Evolutionary conservation across 306 rosid species (phyloP).

Genomic region (Cicer yamashitae): DNA sequence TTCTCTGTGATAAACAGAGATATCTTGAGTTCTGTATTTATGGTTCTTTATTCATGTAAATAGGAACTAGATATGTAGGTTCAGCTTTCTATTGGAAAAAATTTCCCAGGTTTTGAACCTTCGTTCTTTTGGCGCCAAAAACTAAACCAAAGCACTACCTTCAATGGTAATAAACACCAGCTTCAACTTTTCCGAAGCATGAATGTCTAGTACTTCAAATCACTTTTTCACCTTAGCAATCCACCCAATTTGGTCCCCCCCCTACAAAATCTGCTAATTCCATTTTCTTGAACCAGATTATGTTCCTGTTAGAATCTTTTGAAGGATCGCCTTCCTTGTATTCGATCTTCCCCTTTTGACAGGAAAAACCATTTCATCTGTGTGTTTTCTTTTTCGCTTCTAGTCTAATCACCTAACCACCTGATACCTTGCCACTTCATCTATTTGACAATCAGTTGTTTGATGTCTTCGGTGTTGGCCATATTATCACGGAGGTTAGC

Average conservation of each 20-base stretch:
- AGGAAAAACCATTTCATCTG: background rate
- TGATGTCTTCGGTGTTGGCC: background rate
- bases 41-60: slow-evolving; percentile 2
- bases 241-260: background rate
- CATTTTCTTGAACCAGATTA: background rate
- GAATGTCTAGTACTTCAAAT: background rate
- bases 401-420: background rate
- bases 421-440: slow-evolving; percentile 8
- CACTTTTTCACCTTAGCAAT: background rate
- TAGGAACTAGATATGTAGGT: slow-evolving; percentile 32
- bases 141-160: background rate
- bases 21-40: slow-evolving; percentile 39
- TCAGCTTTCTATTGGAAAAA: slow-evolving; percentile 5
- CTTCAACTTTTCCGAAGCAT: background rate
- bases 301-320: background rate
- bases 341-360: background rate
- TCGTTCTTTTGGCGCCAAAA: background rate
- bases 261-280: background rate
- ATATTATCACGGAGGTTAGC: background rate
- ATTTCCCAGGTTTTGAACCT: background rate
- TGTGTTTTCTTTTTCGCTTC: background rate
- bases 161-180: background rate
- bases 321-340: background rate
- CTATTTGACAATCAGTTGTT: background rate
- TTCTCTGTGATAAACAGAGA: slow-evolving; percentile 15